phyloP scores from a whole-genome alignment of 371 early-diverging fungal species.

The Mucor irregularis region DNA sequence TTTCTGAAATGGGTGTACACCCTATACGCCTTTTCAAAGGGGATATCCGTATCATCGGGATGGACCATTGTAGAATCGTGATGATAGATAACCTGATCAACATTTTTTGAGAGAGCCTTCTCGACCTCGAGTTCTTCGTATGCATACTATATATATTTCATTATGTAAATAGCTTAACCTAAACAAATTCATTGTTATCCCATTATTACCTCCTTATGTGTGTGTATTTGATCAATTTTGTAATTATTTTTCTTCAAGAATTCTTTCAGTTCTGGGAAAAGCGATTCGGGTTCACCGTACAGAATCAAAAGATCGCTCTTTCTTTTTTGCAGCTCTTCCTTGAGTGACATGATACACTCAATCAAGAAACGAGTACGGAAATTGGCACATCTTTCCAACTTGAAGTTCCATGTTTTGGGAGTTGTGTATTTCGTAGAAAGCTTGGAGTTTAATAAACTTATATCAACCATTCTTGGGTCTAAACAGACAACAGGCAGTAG shows the following conservation, averaged over 20 bases:
- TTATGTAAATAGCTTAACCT: neutral
- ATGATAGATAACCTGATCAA: constrained; percentile 4
- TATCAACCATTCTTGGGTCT: constrained; percentile 30
- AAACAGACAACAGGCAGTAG: constrained; percentile 25
- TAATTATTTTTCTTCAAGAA: constrained; percentile 9
- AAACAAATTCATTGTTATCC: neutral
- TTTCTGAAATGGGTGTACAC: constrained; percentile 37
- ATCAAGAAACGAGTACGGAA: constrained; percentile 22
- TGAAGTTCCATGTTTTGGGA: constrained; percentile 32
- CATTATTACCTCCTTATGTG: constrained; percentile 30
- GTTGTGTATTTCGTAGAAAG: neutral
- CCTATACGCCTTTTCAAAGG: constrained; percentile 21
- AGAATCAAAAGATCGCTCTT: constrained; percentile 21
- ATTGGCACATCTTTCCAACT: constrained; percentile 20
- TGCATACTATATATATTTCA: constrained; percentile 20
- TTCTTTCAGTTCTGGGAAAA: constrained; percentile 14
- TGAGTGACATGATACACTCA: constrained; percentile 28
- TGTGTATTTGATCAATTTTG: constrained; percentile 16
- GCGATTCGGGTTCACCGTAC: constrained; percentile 28
- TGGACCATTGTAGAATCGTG: constrained; percentile 25
- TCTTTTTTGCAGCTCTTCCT: constrained; percentile 6
- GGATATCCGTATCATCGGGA: constrained; percentile 28
- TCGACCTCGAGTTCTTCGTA: constrained; percentile 32
- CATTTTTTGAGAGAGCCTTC: constrained; percentile 13
- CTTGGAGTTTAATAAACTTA: constrained; percentile 5